Evolutionary conservation across 306 rosid genomes (phyloP).

Genomic region (Lagenaria siceraria): DNA sequence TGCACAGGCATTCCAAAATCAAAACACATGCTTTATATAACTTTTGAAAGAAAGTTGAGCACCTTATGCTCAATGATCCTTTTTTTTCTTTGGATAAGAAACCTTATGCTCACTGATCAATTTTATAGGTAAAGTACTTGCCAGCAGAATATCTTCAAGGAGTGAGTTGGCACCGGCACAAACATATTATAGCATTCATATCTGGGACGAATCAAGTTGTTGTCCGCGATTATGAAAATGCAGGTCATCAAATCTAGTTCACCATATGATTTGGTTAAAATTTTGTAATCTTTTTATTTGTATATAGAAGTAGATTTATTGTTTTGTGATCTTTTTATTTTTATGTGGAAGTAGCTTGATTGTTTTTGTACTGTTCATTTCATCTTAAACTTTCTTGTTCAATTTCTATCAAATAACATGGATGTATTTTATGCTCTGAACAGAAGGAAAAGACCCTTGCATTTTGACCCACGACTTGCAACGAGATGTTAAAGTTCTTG

Average conservation of each 20-base stretch:
- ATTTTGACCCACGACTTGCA: constrained; percentile 60
- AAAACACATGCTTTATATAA: neutral
- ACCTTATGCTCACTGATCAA: neutral
- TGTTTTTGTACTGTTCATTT: neutral
- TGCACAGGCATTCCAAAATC: neutral
- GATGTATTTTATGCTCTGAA: constrained; percentile 12
- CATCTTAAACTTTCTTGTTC: neutral
- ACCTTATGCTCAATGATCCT: neutral
- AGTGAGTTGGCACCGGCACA: constrained; percentile 87
- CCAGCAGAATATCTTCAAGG: constrained; percentile 79
- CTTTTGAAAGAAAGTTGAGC: neutral
- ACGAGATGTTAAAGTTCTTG: constrained; percentile 57
- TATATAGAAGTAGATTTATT: constrained; percentile 1
- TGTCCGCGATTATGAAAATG: constrained; percentile 62
- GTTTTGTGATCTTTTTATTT: neutral
- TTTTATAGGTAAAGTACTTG: constrained; percentile 56
- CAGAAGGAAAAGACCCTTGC: constrained; percentile 81
- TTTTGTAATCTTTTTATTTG: neutral
- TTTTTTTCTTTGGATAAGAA: no score
- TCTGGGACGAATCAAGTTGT: constrained; percentile 56
- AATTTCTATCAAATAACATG: neutral
- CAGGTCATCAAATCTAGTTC: constrained; percentile 31
- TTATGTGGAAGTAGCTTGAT: neutral
- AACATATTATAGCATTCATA: constrained; percentile 70
- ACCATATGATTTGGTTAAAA: neutral